Evolutionary conservation across 2,329 filamentous ascomycete genomes (phyloP), one percentile per base, ranked within the genome.

Genomic region (Clarireedia monteithiana): DNA sequence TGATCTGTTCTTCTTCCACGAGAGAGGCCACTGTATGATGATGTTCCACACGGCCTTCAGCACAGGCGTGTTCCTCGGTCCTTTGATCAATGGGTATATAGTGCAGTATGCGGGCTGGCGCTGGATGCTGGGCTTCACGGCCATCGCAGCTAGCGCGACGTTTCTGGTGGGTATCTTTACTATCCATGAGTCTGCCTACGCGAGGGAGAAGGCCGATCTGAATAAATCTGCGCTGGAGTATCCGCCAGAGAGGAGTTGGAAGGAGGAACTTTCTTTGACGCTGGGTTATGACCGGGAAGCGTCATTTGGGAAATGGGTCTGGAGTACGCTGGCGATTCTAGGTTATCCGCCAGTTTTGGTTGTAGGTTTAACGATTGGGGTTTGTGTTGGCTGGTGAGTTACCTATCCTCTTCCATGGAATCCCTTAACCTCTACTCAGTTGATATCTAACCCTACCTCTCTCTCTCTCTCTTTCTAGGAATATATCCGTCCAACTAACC

Each of bases 11-110:
- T 64, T 62, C 34, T 57, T 66, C 12, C 63, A 71, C 24, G 64
- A 71, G 44, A 64, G 71, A 14, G 72, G 70, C 1, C 64, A 69
- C 48, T 69, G 64, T 46, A 65, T 73, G 64, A 72, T 73, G 70
- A 66, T 70, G 39, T 73, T 74, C 48, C 68, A 72, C 50, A 59
- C 71, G 14, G 69, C 71, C 4, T 58, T 74, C 52, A 66, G 67
- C 2, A 61, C 63, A 10, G 72, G 72, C 3, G 62, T 73, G 9
- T 73, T 73, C 45, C 27, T 30, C 27, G 71, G 72, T 0, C 72
- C 72, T 0, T 49, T 72, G 20, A 73, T 70, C 44, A 69, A 69
- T 56, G 66, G 63, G 1, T 68, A 62, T 46, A 34, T 57, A 17
- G 60, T 69, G 17, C 63, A 66, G 14, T 64, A 68, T 55, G 39